Evolutionary conservation across 495 filamentous ascomycete species (phyloP).

Genomic region (Tirmania nivea): DNA sequence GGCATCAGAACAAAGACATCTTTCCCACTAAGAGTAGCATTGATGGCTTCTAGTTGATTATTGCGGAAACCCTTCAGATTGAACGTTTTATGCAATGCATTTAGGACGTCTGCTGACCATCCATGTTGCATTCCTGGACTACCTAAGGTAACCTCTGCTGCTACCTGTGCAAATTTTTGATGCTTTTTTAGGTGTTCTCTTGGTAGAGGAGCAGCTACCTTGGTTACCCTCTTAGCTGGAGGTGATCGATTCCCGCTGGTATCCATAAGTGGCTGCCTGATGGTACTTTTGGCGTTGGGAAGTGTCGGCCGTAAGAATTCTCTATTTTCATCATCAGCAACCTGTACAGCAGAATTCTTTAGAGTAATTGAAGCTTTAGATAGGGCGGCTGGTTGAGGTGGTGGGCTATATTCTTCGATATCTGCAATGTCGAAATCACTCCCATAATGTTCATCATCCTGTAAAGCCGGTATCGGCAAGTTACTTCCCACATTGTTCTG

Average conservation of each 20-base stretch:
- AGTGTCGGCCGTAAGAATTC: too few relatives aligned
- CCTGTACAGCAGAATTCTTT: too few relatives aligned
- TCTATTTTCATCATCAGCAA: too few relatives aligned
- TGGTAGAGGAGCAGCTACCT: neutral
- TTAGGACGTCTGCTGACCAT: conserved; percentile 75
- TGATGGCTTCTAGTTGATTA: conserved; percentile 92
- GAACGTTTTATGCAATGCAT: conserved; percentile 56
- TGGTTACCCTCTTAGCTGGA: neutral
- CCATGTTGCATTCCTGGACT: conserved; percentile 26
- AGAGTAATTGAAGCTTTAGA: too few relatives aligned
- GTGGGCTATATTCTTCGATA: conserved; percentile 1
- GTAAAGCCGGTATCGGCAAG: conserved; percentile 11
- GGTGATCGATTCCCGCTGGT: neutral
- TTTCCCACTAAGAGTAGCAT: conserved; percentile 66
- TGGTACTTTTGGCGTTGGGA: too few relatives aligned
- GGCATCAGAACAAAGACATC: conserved; percentile 94
- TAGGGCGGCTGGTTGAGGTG: too few relatives aligned
- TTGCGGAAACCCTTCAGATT: conserved; percentile 61
- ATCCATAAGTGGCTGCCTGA: neutral
- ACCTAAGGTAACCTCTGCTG: neutral
- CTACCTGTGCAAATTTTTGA: neutral
- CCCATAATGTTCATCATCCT: conserved; percentile 17
- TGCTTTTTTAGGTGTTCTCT: neutral
- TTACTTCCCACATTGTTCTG: neutral
- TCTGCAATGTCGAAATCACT: conserved; percentile 11